phyloP scores from a whole-genome alignment of 164 flowering plant genomes.

The Paratinospora sagittata region DNA sequence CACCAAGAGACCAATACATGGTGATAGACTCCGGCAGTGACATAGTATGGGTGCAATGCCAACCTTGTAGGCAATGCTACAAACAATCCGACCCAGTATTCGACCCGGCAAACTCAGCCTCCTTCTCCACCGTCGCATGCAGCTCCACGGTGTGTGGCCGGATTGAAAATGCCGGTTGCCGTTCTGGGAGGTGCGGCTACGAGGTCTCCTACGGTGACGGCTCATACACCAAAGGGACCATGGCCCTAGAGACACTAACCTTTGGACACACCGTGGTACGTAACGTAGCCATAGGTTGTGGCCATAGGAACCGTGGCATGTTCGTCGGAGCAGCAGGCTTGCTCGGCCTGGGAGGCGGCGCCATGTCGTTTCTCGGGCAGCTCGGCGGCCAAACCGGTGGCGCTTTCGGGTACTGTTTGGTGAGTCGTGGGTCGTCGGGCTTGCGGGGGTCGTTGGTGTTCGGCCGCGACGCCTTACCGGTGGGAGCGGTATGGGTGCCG shows the following conservation, averaged over 20 bases:
- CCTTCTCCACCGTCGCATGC: constrained; percentile 63
- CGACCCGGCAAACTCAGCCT: constrained; percentile 63
- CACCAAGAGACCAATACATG: constrained; percentile 65
- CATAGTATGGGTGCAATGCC: constrained; percentile 87
- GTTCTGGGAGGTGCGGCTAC: constrained; percentile 63
- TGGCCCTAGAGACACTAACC: constrained; percentile 56
- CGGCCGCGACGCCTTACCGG: constrained; percentile 60
- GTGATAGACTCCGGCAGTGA: constrained; percentile 89
- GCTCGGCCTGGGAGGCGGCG: constrained; percentile 79
- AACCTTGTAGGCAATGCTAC: constrained; percentile 75
- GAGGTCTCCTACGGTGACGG: constrained; percentile 69
- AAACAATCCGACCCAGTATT: constrained; percentile 80
- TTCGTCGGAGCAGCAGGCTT: constrained; percentile 88
- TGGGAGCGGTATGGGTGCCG: constrained; percentile 73
- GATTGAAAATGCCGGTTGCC: constrained; percentile 47
- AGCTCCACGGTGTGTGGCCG: constrained; percentile 42
- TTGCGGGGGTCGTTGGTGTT: constrained; percentile 56
- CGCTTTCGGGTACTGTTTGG: constrained; percentile 73
- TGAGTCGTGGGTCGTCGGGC: constrained; percentile 46
- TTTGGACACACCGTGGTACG: constrained; percentile 41
- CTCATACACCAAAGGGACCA: constrained; percentile 56
- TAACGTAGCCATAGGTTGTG: constrained; percentile 86
- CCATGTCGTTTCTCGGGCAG: constrained; percentile 79
- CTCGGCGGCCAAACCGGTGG: constrained; percentile 74
- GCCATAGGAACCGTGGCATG: constrained; percentile 79